phyloP scores from a whole-genome alignment of 2,329 filamentous ascomycete genomes.

The Monosporascus sp. region DNA sequence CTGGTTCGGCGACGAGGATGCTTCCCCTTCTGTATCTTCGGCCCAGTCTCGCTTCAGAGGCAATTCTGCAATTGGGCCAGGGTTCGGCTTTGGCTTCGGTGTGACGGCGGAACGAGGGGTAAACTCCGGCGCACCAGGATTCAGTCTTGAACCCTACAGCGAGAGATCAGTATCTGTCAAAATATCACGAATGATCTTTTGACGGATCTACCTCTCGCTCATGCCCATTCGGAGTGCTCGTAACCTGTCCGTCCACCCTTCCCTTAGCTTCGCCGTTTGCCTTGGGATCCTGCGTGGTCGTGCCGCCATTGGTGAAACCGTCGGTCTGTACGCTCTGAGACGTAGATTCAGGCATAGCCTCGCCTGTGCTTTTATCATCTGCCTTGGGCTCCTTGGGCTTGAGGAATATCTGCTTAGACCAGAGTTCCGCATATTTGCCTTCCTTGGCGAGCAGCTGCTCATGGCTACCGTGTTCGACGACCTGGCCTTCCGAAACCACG shows the following conservation, averaged over 20 bases:
- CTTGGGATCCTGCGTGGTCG: neutral
- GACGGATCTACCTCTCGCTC: slow-evolving; percentile 46
- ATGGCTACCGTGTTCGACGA: slow-evolving; percentile 60
- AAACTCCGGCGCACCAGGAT: slow-evolving; percentile 51
- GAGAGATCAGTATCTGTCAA: slow-evolving; percentile 38
- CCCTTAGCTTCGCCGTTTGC: neutral
- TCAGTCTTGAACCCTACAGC: slow-evolving; percentile 46
- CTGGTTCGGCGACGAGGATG: slow-evolving; percentile 2
- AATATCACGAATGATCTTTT: slow-evolving; percentile 32
- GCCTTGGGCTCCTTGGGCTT: slow-evolving; percentile 39
- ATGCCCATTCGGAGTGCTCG: slow-evolving; percentile 29
- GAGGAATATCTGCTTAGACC: slow-evolving; percentile 57
- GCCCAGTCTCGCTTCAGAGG: slow-evolving; percentile 21
- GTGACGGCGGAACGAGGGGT: slow-evolving; percentile 37
- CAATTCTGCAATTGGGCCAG: neutral
- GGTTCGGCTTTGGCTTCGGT: slow-evolving; percentile 5
- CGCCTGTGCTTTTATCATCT: slow-evolving; percentile 11
- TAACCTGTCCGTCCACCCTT: slow-evolving; percentile 12
- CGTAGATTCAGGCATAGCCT: neutral
- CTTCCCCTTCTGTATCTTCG: slow-evolving; percentile 22
- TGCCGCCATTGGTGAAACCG: slow-evolving; percentile 2
- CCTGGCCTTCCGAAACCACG: slow-evolving; percentile 56
- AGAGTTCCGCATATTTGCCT: slow-evolving; percentile 59
- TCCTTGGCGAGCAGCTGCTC: slow-evolving; percentile 50
- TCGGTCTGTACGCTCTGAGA: slow-evolving; percentile 13